Evolutionary conservation across 164 flowering plant genomes (phyloP), one percentile per base, ranked within the genome.

Genomic region (Kingdonia uniflora): DNA sequence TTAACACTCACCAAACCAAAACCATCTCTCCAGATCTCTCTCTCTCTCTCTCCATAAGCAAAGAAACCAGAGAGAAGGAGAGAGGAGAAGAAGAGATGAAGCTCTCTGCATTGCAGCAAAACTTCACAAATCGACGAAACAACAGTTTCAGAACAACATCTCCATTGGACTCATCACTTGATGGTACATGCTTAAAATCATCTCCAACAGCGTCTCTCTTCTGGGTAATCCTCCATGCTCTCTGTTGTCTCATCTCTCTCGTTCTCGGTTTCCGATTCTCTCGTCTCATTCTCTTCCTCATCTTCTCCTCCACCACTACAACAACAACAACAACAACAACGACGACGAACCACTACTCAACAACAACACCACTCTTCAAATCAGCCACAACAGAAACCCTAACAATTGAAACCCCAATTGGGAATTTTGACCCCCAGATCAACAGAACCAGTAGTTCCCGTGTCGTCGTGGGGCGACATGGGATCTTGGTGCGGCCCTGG

Each of bases 381-480:
- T 19, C 68, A 74, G 49, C 23, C 59, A 11, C 15, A 19, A 3
- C 42, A 58, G n/a, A n/a, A 14, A 51, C 66, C 38, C 52, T 64
- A 14, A 39, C 65, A 14, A n/a, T 16, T 55, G 2, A 71, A 45
- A 4, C 16, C 59, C 1, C 48, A 20, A 20, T 29, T 3, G 35
- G 35, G 35, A n/a, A n/a, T n/a, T n/a, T n/a, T n/a, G n/a, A n/a
- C n/a, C n/a, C n/a, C 0, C 38, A 52, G 55, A 64, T 51, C 11
- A 45, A 5, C 6, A 11, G 5, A 23, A 45, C 40, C 44, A 64
- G 64, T 16, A 65, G 62, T 43, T 76, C 79, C 55, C 54, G 84
- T 37, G 96, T 91, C 21, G 90, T 87, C 57, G 98, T 91, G 0
- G 96, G 98, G 37, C 71, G 98, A 49, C 98, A 87, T 57, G 96